phyloP scores from a whole-genome alignment of 352 stramenopile species.

The Globisporangium heterothallicum region DNA sequence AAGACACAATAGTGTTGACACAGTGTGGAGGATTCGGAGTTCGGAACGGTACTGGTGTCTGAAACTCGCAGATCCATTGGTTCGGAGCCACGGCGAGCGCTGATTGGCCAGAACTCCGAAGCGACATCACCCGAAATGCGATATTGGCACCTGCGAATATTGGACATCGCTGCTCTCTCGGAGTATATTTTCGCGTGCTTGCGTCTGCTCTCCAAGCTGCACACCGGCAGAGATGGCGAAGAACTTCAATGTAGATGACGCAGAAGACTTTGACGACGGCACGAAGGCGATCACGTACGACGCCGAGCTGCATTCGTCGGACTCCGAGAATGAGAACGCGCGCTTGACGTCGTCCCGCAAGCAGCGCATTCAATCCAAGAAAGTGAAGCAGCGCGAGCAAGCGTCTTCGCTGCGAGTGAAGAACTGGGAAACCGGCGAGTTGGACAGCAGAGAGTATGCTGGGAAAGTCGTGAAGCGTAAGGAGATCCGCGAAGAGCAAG shows the following conservation, averaged over 20 bases:
- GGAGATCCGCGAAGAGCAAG: slow-evolving; percentile 25
- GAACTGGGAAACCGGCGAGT: slow-evolving; percentile 56
- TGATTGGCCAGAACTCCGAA: slow-evolving; percentile 31
- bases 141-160: background rate
- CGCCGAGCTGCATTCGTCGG: slow-evolving; percentile 12
- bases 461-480: slow-evolving; percentile 76
- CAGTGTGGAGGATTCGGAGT: too few species aligned
- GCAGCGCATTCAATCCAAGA: slow-evolving; percentile 43
- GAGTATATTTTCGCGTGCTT: background rate
- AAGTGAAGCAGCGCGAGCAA: slow-evolving; percentile 27
- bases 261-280: slow-evolving; percentile 79
- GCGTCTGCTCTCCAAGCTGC: too few species aligned
- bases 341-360: slow-evolving; percentile 45
- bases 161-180: slow-evolving; percentile 1
- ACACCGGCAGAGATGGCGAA: slow-evolving; percentile 28
- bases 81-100: background rate
- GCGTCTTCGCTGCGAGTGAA: slow-evolving; percentile 67
- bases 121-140: slow-evolving; percentile 1
- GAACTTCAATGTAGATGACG: slow-evolving; percentile 75
- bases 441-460: slow-evolving; percentile 59
- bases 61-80: background rate
- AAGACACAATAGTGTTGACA: background rate
- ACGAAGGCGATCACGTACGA: slow-evolving; percentile 52
- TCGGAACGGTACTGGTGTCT: slow-evolving; percentile 2
- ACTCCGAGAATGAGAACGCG: slow-evolving; percentile 22